A percentile compares a stretch with the other conserved stretches of the same genome.
phyloP scores from a whole-genome alignment of 306 rosid species.

The Castanea mollissima region DNA sequence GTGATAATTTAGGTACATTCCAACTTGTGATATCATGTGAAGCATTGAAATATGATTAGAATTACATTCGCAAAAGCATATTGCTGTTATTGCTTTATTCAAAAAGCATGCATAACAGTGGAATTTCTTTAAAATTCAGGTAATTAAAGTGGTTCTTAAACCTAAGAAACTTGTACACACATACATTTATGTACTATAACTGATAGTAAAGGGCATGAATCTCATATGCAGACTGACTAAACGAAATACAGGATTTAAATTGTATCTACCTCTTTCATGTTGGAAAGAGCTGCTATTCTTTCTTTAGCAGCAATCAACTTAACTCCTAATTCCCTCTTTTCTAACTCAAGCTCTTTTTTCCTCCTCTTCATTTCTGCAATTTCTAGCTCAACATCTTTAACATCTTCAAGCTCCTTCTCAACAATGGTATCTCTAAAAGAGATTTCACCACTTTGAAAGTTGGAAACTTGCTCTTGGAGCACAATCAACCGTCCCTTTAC shows the following conservation, averaged over 20 bases:
- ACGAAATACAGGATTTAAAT: too few species aligned
- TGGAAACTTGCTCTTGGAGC: slow-evolving; percentile 32
- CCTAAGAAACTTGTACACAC: too few species aligned
- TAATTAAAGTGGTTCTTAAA: too few species aligned
- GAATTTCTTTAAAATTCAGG: too few species aligned
- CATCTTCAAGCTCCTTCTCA: slow-evolving; percentile 30
- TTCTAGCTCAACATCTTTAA: slow-evolving; percentile 19
- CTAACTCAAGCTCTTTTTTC: slow-evolving; percentile 50
- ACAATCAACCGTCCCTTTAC: slow-evolving; percentile 22
- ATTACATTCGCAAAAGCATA: too few species aligned
- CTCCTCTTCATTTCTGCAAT: slow-evolving; percentile 38
- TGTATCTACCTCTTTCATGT: slow-evolving; percentile 20
- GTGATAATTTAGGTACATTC: background rate
- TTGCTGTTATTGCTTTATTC: too few species aligned
- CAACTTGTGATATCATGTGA: background rate
- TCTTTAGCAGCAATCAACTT: slow-evolving; percentile 23
- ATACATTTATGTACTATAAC: too few species aligned
- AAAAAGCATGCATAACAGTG: too few species aligned
- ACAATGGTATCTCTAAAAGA: slow-evolving; percentile 6
- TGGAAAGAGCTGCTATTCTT: slow-evolving; percentile 27
- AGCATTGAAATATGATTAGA: background rate
- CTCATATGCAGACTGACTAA: too few species aligned
- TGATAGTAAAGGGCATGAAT: too few species aligned
- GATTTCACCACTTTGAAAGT: slow-evolving; percentile 9
- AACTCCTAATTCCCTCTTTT: slow-evolving; percentile 41